phyloP scores from a whole-genome alignment of 768 basidiomycete species.

The Coprinopsis marcescibilis region DNA sequence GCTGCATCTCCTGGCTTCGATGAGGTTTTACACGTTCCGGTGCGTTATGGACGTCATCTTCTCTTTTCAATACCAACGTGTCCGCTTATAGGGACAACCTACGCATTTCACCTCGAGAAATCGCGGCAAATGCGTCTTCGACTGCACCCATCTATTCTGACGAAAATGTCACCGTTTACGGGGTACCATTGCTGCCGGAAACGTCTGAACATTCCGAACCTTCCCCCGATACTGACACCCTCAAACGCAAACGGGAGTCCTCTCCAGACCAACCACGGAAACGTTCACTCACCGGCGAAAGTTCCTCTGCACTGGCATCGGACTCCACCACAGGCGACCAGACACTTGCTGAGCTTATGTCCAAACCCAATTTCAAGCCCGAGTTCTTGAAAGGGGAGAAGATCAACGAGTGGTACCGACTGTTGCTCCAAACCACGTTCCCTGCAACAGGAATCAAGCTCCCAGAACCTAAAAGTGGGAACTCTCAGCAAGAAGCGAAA shows the following conservation, averaged over 20 bases:
- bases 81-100: conserved; percentile 33
- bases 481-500: background rate
- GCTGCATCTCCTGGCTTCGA: conserved; percentile 63
- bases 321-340: background rate
- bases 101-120: conserved; percentile 5
- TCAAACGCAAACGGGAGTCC: conserved; percentile 41
- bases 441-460: conserved; percentile 31
- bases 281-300: conserved; percentile 15
- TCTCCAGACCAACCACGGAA: conserved; percentile 36
- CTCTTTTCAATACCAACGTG: background rate
- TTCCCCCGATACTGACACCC: conserved; percentile 13
- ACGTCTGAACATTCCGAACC: background rate
- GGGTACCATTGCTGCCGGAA: conserved; percentile 39
- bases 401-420: conserved; percentile 51
- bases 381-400: conserved; percentile 34
- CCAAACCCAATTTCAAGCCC: conserved; percentile 22
- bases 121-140: conserved; percentile 16
- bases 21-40: conserved; percentile 66
- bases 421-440: conserved; percentile 59
- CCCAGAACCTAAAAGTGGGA: background rate
- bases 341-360: conserved; percentile 11
- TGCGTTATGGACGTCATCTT: conserved; percentile 24
- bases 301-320: background rate
- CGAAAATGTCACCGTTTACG: conserved; percentile 58
- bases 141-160: conserved; percentile 52